Percentiles rank a stretch among this genome's conserved stretches.
These are phyloP conservation scores for Coniella lustricola DNA, from an alignment of 2,329 filamentous ascomycete genomes.

Conservation along the genomic window DNA sequence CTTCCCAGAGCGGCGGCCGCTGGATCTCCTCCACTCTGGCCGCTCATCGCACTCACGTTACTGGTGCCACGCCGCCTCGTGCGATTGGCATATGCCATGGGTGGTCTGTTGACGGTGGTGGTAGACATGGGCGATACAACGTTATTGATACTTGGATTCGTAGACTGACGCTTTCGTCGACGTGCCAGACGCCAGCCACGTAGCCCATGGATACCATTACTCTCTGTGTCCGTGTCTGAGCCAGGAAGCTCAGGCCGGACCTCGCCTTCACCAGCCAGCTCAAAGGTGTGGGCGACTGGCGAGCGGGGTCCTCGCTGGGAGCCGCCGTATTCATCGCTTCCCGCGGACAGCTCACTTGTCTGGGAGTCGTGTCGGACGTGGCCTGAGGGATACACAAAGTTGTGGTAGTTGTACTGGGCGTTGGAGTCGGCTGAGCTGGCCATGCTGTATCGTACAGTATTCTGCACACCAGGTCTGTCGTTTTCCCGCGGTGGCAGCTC, in stretches of 20 bases:
- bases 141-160: background rate
- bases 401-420: slow-evolving; percentile 19
- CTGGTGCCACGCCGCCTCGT: slow-evolving; percentile 24
- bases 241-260: slow-evolving; percentile 32
- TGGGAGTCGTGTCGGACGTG: slow-evolving; percentile 38
- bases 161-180: background rate
- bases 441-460: slow-evolving; percentile 18
- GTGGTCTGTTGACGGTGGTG: background rate
- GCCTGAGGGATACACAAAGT: slow-evolving; percentile 14
- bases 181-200: slow-evolving; percentile 4
- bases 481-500: slow-evolving; percentile 15
- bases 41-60: slow-evolving; percentile 19
- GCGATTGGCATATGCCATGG: slow-evolving; percentile 1
- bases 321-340: slow-evolving; percentile 26
- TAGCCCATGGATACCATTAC: slow-evolving; percentile 1
- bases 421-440: slow-evolving; percentile 31
- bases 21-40: slow-evolving; percentile 18
- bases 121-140: slow-evolving; percentile 8
- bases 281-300: slow-evolving; percentile 22
- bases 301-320: slow-evolving; percentile 14
- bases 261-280: slow-evolving; percentile 30
- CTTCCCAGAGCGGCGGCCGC: slow-evolving; percentile 21
- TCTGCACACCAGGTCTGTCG: slow-evolving; percentile 17
- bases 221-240: slow-evolving; percentile 19
- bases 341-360: slow-evolving; percentile 33